Evolutionary conservation across 2,329 filamentous ascomycete genomes (phyloP), one percentile per base, ranked within the genome.

Genomic region (Scedosporium apiospermum): DNA sequence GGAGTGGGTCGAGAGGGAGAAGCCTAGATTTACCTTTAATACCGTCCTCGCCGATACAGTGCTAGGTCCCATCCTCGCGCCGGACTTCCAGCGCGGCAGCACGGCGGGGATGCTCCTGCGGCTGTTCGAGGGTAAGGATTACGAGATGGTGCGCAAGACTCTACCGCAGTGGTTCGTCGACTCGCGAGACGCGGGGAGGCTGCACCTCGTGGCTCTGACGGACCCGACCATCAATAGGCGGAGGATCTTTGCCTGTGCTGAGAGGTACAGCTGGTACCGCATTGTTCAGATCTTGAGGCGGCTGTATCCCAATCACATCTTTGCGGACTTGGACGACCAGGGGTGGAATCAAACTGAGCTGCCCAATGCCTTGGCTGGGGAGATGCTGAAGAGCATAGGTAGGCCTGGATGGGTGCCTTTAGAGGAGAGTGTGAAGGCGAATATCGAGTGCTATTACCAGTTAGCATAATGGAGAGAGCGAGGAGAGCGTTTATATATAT

Each of bases 81-180:
- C 58, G 3, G 34, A 21, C 16, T 26, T 23, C 58, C 58, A 60
- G 38, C 30, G 44, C n/a, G 58, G 58, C 18, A 60, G 58, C 38
- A 60, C 58, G 6, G 23, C 58, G 14, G 58, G 58, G 4, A 60
- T 60, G 58, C 58, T 60, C 38, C 34, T 60, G 4, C 30, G 58
- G 38, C 58, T 60, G 14, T 60, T 60, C 58, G 58, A 60, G 58
- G 58, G 58, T 6, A 60, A 46, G 58, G 41, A 46, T 26, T 60
- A 60, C 58, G 58, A 60, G 38, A 44, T 60, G 9, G 23, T 60
- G n/a, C 21, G 23, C 14, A 42, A 44, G 34, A 60, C 44, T n/a
- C n/a, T 44, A 4, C 58, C 58, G 23, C 58, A 60, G 38, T 60
- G 58, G 58, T 60, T 60, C 58, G 38, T 60, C 58, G 58, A 60